Evolutionary conservation across 306 rosid species (phyloP).

Genomic region (Sphenostylis stenocarpa): DNA sequence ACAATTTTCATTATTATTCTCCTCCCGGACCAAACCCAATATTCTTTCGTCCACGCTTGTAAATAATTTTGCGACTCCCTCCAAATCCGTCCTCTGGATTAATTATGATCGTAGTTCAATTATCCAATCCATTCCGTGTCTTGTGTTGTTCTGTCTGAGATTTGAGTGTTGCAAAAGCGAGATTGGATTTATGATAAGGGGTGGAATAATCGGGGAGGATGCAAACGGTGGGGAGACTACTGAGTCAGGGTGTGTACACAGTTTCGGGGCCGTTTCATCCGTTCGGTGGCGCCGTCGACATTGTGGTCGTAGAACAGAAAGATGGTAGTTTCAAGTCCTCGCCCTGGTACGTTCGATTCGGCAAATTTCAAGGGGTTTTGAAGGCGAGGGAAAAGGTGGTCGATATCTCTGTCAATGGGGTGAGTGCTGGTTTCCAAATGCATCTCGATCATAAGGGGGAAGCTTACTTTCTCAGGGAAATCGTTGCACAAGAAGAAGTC

Average conservation of each 20-base stretch:
- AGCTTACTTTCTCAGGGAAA: slow-evolving; percentile 75
- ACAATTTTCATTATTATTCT: not conserved
- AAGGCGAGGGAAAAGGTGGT: slow-evolving; percentile 74
- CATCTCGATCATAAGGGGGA: slow-evolving; percentile 76
- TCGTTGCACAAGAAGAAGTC: slow-evolving; percentile 37
- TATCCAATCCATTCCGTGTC: not conserved
- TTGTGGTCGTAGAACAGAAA: slow-evolving; percentile 78
- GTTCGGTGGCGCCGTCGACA: slow-evolving; percentile 95
- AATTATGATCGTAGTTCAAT: not conserved
- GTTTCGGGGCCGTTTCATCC: slow-evolving; percentile 90
- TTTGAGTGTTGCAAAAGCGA: not conserved
- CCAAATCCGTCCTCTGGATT: not conserved
- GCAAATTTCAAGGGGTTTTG: slow-evolving; percentile 92
- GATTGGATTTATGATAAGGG: slow-evolving; percentile 8
- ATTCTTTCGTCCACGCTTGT: not conserved
- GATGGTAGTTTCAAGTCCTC: slow-evolving; percentile 91
- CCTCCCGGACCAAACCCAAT: not conserved
- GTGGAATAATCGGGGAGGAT: slow-evolving; percentile 44
- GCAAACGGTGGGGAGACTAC: slow-evolving; percentile 83
- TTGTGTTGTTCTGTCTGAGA: not conserved
- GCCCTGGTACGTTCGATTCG: slow-evolving; percentile 89
- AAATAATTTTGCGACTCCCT: not conserved
- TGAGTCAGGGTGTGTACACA: slow-evolving; percentile 70
- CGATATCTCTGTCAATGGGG: slow-evolving; percentile 67
- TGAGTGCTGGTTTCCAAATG: slow-evolving; percentile 69